Evolutionary conservation across 768 basidiomycete species (phyloP), one percentile per base, ranked within the genome.

Genomic region (Suillus brevipes): DNA sequence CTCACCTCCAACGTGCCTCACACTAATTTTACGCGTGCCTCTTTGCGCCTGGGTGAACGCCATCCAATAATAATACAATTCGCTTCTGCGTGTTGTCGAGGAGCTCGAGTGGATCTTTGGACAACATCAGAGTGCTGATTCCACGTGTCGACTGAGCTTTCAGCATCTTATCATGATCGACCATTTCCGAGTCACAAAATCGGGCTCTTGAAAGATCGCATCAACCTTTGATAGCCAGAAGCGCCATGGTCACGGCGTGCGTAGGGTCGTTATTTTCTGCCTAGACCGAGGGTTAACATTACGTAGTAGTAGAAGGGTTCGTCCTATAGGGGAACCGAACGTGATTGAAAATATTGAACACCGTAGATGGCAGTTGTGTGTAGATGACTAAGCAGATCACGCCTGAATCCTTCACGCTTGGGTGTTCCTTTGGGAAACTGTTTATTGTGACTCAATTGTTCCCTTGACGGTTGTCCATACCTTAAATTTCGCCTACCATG

Each of bases 401-500:
- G 6, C 31, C 31, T 20, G 52, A 28, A 34, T 55, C 31, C 20
- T 53, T 31, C 50, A 49, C 13, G 47, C 47, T 9, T 31, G 50
- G 31, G 10, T 34, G 52, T 55, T 36, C 53, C 34, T 36, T n/a
- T 13, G 53, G 34, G 53, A 55, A 55, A n/a, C 34, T 55, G 53
- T 55, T 55, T n/a, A 36, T 52, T 31, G 50, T 28, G 50, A 31
- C 28, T 52, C 55, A 56, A 31, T 40, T 40, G 38, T 58, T 40
- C 25, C 25, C 18, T 31, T 40, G 58, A 59, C 58, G 58, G 18
- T 28, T 59, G 40, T 43, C 12, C 25, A 42, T 42, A 59, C 38
- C 18, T 1, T 59, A 59, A 37, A 34, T 38, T 20, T 58, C 58
- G 37, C 34, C 36, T 40, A 52, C 45, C 56, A 94, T 95, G 94